Base-by-base conservation (phyloP, 129 eudicot genomes). In the Apium graveolens region DNA sequence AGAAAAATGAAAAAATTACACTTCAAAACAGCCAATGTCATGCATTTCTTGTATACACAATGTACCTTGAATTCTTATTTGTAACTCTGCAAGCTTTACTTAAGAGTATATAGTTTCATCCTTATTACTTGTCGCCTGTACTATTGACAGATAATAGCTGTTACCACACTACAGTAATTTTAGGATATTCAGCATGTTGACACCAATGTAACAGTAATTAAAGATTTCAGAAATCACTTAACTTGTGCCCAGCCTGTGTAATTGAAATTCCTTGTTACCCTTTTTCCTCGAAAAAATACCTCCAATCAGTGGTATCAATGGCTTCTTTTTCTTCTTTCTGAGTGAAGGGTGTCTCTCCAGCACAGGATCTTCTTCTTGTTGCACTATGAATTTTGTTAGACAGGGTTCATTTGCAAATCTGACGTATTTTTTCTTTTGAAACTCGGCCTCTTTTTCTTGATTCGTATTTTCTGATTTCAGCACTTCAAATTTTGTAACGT, bases 251-350 rank as follows among this genome's bases (percentile, higher is more conserved):
- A 42, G 69, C 66, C 75, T 46, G 39, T 43, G 60, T 62, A 20
- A 46, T 43, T 51, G 77, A 49, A 70, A 79, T 71, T 75, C 74
- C 73, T 69, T 76, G 76, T 70, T 79, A 66, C 86, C 85, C 83
- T 86, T 93, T 87, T 89, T 91, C 84, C 82, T 79, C 0, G 84
- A 79, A 74, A 93, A 91, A 32, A 93, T 69, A 57, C 97, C 98
- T 37, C 97, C 91, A 45, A 91, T 85, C 8, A 93, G 77, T 0
- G 97, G 95, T n/a, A 89, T 82, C 63, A 93, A 12, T 10, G 83
- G 83, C 86, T 89, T 88, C 88, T 86, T 93, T n/a, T 93, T 91
- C 91, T 85, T 90, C 88, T 89, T 91, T 76, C 81, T 88, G 2
- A 89, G 71, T 35, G 98, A 93, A 65, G 94, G 86, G 37, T 90